phyloP scores from a whole-genome alignment of 2,329 filamentous ascomycete species.

The Atkinsonella hypoxylon region DNA sequence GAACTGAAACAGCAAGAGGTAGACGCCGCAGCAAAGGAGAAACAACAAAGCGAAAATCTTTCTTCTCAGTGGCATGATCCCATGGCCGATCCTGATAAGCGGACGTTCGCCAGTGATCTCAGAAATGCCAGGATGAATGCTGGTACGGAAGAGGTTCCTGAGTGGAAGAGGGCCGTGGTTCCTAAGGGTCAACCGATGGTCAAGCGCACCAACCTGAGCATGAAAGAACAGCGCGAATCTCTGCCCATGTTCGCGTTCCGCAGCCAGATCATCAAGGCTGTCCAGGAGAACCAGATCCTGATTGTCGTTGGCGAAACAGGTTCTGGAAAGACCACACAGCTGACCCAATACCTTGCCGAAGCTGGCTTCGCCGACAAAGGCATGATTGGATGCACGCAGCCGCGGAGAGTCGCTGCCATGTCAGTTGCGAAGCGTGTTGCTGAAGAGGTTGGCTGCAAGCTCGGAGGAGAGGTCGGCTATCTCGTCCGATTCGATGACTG shows the following conservation, averaged over 20 bases:
- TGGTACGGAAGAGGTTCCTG: constrained; percentile 61
- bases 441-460: constrained; percentile 83
- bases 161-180: constrained; percentile 82
- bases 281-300: constrained; percentile 76
- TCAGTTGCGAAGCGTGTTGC: constrained; percentile 94
- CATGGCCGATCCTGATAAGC: constrained; percentile 75
- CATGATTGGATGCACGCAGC: constrained; percentile 92
- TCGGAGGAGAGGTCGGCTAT: constrained; percentile 91
- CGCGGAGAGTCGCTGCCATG: constrained; percentile 93
- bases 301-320: constrained; percentile 97
- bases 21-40: constrained; percentile 61
- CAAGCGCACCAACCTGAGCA: constrained; percentile 79
- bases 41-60: constrained; percentile 64
- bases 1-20: constrained; percentile 82
- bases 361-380: constrained; percentile 78
- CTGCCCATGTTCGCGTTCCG: constrained; percentile 85
- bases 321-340: constrained; percentile 91
- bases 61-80: constrained; percentile 93
- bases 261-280: constrained; percentile 74
- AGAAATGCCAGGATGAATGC: constrained; percentile 52
- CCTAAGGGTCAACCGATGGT: constrained; percentile 71
- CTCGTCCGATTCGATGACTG: constrained; percentile 96
- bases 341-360: constrained; percentile 92
- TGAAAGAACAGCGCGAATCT: constrained; percentile 86
- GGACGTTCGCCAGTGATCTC: constrained; percentile 81